These are phyloP conservation scores for Pythium dissimile DNA, from an alignment of 352 stramenopile species.

Conservation along the genomic window DNA sequence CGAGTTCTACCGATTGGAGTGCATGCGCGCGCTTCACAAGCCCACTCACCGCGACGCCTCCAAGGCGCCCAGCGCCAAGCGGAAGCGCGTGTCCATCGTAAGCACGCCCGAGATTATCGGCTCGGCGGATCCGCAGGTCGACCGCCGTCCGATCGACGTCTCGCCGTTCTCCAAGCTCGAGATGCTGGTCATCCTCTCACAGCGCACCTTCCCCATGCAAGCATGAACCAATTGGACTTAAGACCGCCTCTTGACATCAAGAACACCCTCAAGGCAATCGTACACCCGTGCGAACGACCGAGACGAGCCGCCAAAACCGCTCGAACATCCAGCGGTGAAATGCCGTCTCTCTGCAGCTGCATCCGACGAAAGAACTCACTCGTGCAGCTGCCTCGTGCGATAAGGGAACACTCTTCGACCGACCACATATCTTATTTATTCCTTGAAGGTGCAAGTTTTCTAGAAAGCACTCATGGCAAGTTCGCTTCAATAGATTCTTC, in stretches of 20 bases:
- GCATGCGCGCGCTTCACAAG: conserved; percentile 69
- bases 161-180: conserved; percentile 75
- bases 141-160: conserved; percentile 73
- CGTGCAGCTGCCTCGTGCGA: not conserved
- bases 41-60: not conserved
- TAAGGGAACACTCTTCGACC: not conserved
- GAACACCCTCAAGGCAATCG: not conserved
- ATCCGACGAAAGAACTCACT: conserved; percentile 2
- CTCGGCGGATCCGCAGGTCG: conserved; percentile 56
- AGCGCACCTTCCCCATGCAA: conserved; percentile 61
- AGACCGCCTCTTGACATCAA: not conserved
- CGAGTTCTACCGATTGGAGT: conserved; percentile 83
- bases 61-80: not conserved
- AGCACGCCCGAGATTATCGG: conserved; percentile 63
- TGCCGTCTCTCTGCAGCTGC: not conserved
- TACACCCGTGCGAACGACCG: not conserved
- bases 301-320: not conserved
- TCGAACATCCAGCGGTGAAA: not conserved
- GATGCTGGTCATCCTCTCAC: conserved; percentile 64
- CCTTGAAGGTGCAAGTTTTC: not conserved
- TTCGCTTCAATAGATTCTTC: not conserved
- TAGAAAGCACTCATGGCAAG: not conserved
- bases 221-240: conserved; percentile 1
- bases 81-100: conserved; percentile 74
- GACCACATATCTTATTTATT: not conserved